A percentile compares a stretch with the other conserved stretches of the same genome.
These are phyloP conservation scores for Kodamaea anthophila DNA, from an alignment of 1,139 yeast species.

Conservation along the genomic window DNA sequence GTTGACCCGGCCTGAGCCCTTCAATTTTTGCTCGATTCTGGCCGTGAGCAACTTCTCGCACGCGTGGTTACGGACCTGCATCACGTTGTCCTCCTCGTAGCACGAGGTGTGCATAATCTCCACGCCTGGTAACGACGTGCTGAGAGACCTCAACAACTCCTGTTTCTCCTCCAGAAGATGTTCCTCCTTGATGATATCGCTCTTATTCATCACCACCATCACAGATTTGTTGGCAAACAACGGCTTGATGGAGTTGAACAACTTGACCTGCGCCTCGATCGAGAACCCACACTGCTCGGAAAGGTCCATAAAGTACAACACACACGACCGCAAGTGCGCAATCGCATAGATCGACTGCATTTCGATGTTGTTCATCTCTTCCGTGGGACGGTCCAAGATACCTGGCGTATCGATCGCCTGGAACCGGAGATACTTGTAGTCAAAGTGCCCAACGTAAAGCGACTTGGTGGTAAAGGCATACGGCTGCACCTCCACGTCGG, in stretches of 20 bases:
- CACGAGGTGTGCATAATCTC: conserved; percentile 93
- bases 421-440: conserved; percentile 92
- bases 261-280: conserved; percentile 93
- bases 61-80: conserved; percentile 94
- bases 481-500: conserved; percentile 98
- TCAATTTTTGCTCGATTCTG: conserved; percentile 93
- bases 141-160: conserved; percentile 58
- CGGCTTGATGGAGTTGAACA: conserved; percentile 95
- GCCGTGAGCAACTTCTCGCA: conserved; percentile 94
- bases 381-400: conserved; percentile 96
- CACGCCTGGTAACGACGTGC: conserved; percentile 60
- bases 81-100: conserved; percentile 88
- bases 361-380: conserved; percentile 98
- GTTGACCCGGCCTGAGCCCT: conserved; percentile 84
- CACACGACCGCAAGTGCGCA: conserved; percentile 96
- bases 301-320: conserved; percentile 93
- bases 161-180: conserved; percentile 77
- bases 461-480: conserved; percentile 98
- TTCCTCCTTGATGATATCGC: conserved; percentile 81
- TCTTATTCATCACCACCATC: conserved; percentile 90
- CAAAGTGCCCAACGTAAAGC: conserved; percentile 93
- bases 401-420: conserved; percentile 99
- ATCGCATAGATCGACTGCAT: conserved; percentile 98
- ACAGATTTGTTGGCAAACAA: conserved; percentile 95
- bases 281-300: conserved; percentile 99